Percentiles rank a stretch among this genome's conserved stretches.
Conservation (phyloP, 2,329 filamentous ascomycete genomes). For the Xylariomycetidae sp. region DNA sequence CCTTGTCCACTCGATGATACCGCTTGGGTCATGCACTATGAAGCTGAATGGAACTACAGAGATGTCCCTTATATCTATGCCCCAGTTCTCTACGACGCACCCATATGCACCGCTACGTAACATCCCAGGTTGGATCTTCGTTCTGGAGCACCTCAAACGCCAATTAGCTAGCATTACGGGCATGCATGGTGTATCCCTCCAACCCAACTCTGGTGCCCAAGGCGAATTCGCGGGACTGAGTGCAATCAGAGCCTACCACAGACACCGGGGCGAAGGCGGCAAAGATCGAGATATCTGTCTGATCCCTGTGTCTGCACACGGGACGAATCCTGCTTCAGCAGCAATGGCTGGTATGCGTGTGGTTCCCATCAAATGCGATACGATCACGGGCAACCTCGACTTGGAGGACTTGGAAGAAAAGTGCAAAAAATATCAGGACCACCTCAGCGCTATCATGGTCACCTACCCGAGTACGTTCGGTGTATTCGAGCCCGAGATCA, state of each 20-base stretch:
- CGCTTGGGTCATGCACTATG: conserved; percentile 96
- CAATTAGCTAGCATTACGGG: conserved; percentile 82
- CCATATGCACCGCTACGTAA: conserved; percentile 67
- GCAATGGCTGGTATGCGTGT: conserved; percentile 96
- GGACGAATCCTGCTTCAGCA: conserved; percentile 91
- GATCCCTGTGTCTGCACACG: conserved; percentile 92
- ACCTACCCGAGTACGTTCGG: conserved; percentile 95
- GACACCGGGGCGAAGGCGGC: conserved; percentile 55
- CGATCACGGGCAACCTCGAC: conserved; percentile 82
- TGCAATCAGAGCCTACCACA: conserved; percentile 80
- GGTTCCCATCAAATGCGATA: conserved; percentile 86
- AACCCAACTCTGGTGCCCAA: conserved; percentile 94
- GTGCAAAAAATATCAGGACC: conserved; percentile 79
- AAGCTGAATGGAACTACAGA: conserved; percentile 93
- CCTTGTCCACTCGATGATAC: conserved; percentile 95
- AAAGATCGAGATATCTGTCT: conserved; percentile 85
- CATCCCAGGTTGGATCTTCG: conserved; percentile 61
- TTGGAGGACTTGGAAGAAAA: conserved; percentile 80
- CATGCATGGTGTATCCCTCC: conserved; percentile 83
- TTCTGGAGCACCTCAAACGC: conserved; percentile 68
- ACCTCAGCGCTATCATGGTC: conserved; percentile 91
- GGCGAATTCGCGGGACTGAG: conserved; percentile 90
- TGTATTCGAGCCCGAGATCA: conserved; percentile 87
- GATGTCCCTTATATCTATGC: conserved; percentile 81
- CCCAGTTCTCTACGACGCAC: conserved; percentile 73